These are phyloP conservation scores for Penicillium canariense DNA, from an alignment of 495 filamentous ascomycete species.

Conservation along the genomic window DNA sequence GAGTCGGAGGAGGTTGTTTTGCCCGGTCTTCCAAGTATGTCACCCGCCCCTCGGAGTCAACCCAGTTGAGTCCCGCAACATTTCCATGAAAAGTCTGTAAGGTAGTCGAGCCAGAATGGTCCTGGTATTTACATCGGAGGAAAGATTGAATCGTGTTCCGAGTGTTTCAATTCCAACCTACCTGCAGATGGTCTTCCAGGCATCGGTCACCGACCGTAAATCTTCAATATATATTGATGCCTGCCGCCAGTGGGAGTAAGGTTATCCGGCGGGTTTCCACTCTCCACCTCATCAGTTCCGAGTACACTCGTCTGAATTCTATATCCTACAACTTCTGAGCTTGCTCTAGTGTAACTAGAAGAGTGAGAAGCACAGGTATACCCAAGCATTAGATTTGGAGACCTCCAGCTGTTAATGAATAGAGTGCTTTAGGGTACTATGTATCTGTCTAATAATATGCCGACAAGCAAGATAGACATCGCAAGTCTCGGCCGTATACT, in stretches of 20 bases:
- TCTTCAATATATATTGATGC: no score
- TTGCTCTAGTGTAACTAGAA: background rate
- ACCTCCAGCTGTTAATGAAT: background rate
- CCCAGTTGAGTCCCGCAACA: background rate
- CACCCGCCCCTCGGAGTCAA: constrained; percentile 22
- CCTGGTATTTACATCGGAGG: no score
- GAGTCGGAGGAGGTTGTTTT: constrained; percentile 24
- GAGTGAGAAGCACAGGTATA: background rate
- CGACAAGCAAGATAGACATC: background rate
- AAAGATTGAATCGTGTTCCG: no score
- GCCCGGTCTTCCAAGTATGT: constrained; percentile 32
- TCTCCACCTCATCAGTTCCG: no score
- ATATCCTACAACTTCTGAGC: no score
- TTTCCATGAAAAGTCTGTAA: background rate
- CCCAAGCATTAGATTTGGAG: background rate
- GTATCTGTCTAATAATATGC: background rate
- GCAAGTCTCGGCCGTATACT: background rate
- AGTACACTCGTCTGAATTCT: no score
- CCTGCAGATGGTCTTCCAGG: no score
- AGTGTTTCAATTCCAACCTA: no score
- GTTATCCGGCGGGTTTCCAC: no score
- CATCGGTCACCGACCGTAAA: no score
- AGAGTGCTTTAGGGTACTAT: background rate
- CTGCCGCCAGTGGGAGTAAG: no score
- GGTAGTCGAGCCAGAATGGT: no score